Conservation (phyloP, 1,284 basidiomycete genomes). For the Filobasidium uniguttulatum region DNA sequence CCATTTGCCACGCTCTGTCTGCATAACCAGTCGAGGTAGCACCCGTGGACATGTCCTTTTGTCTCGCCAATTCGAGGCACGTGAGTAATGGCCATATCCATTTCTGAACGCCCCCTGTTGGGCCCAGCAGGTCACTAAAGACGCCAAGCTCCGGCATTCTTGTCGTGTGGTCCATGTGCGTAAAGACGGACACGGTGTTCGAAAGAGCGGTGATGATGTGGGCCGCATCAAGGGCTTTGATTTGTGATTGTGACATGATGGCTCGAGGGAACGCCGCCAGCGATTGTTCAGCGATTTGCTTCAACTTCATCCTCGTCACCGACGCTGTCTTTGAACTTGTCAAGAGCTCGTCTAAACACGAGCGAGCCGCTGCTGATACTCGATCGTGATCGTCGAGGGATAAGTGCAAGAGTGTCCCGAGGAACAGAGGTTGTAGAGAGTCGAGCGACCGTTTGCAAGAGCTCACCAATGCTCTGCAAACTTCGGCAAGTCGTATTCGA, state of each 20-base stretch:
- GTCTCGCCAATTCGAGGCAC: constrained; percentile 43
- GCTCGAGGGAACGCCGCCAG: constrained; percentile 1
- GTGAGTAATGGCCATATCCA: constrained; percentile 75
- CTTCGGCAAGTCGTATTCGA: constrained; percentile 33
- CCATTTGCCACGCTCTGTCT: constrained; percentile 32
- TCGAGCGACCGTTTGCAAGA: constrained; percentile 55
- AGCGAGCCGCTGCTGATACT: constrained; percentile 46
- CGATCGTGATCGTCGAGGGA: constrained; percentile 46
- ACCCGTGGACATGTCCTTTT: constrained; percentile 1
- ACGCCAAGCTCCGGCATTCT: constrained; percentile 24
- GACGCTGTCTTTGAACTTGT: constrained; percentile 20
- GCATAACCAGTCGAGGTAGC: constrained; percentile 26
- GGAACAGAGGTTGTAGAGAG: constrained; percentile 38
- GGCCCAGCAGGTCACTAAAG: constrained; percentile 58
- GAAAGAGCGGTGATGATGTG: constrained; percentile 58
- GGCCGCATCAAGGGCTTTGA: constrained; percentile 52
- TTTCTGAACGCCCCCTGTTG: constrained; percentile 65
- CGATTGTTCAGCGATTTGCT: constrained; percentile 1
- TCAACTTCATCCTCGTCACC: not conserved
- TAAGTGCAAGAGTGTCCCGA: constrained; percentile 16
- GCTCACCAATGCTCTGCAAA: constrained; percentile 45
- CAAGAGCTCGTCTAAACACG: constrained; percentile 43
- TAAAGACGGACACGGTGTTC: constrained; percentile 35
- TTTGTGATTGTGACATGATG: constrained; percentile 2
- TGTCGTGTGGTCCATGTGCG: constrained; percentile 15